Percentiles rank a stretch among this genome's conserved stretches.
Evolutionary conservation across 805 yeast species (phyloP).

Genomic region (Candida sphagnicola): DNA sequence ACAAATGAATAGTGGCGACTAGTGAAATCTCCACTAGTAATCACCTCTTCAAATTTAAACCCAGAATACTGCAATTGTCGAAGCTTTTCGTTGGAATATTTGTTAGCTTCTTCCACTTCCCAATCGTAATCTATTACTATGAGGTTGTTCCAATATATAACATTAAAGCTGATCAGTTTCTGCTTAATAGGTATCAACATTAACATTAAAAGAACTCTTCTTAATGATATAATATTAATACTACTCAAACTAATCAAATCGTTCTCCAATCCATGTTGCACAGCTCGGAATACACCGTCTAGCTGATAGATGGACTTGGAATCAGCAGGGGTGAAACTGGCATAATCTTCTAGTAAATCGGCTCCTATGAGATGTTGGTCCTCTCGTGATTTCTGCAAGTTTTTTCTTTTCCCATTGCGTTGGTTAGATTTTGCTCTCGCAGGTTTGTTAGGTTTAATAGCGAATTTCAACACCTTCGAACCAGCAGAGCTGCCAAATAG

Average conservation of each 20-base stretch:
- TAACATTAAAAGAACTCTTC: constrained; percentile 16
- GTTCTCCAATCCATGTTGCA: constrained; percentile 8
- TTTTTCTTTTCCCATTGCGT: neutral
- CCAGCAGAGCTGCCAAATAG: constrained; percentile 9
- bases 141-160: constrained; percentile 15
- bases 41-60: constrained; percentile 17
- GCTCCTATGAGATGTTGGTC: constrained; percentile 12
- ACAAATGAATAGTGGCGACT: constrained; percentile 14
- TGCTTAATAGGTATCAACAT: constrained; percentile 17
- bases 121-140: constrained; percentile 18
- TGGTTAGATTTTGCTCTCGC: neutral
- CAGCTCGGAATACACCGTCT: constrained; percentile 12
- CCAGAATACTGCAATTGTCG: constrained; percentile 17
- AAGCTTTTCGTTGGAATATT: constrained; percentile 1
- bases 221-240: constrained; percentile 12
- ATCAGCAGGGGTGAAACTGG: constrained; percentile 9
- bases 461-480: constrained; percentile 5
- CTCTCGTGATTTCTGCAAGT: neutral
- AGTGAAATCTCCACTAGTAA: constrained; percentile 9
- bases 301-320: constrained; percentile 12
- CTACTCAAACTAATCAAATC: constrained; percentile 4
- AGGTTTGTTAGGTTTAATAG: neutral
- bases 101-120: constrained; percentile 5
- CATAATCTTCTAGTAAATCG: constrained; percentile 15
- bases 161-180: constrained; percentile 11